Base-by-base conservation (phyloP, 495 filamentous ascomycete genomes). In the Lasiosphaeria ovina region DNA sequence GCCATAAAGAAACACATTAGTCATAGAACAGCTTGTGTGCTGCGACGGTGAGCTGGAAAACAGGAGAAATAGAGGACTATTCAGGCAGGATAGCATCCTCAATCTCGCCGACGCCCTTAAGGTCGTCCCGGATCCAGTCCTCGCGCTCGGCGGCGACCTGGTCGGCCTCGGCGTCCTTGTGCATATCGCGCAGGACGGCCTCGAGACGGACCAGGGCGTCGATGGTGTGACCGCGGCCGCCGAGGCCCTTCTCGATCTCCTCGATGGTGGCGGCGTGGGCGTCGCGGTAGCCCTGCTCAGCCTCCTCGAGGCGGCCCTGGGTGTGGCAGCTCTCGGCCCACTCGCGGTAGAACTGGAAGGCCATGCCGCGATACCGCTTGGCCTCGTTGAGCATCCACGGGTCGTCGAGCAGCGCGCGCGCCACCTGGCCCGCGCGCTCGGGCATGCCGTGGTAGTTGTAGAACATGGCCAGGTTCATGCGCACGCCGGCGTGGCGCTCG, bases 401-500 rank as follows among this genome's bases (percentile, higher is more conserved):
- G 16, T 62, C 32, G 14, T 34, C 34, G 7, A 58, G 12, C 31
- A 52, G 32, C 42, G 47, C 60, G 47, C 36, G 49, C 10, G 48
- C 42, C 36, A 58, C 48, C 11, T 16, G 6, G 11, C 9, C 55
- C 0, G 34, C 49, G n/a, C 54, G 47, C 1, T 54, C 48, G 24
- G 47, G 45, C 55, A 47, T 35, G n/a, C 24, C 50, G 16, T 58
- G 47, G 31, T 32, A 5, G 50, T 54, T 48, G 49, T 62, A 62
- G 38, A 62, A 62, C 14, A n/a, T 31, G 1, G 55, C 48, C 4
- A 54, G 24, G 40, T 58, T 58, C 60, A 62, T 62, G 8, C 55
- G n/a, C 38, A 62, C 38, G 3, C 60, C 60, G 3, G 60, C 60
- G 33, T 58, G 60, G 0, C 60, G 35, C 55, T 62, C 55, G 35